A percentile compares a stretch with the other conserved stretches of the same genome.
Evolutionary conservation across 148 eudicot species (phyloP).

Genomic region (Dianthus caryophyllus): DNA sequence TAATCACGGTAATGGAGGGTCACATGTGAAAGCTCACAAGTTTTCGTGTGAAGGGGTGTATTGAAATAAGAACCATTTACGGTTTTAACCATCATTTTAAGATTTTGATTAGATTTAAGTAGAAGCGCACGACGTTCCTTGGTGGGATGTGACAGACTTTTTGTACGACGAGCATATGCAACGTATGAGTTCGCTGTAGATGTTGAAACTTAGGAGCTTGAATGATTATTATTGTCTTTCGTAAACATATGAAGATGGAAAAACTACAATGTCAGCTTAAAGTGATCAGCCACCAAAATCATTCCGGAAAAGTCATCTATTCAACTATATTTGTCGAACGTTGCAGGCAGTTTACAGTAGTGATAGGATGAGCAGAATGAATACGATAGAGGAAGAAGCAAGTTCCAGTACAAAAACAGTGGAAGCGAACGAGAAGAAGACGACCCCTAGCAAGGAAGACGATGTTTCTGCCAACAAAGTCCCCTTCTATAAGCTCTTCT

Average conservation of each 20-base stretch:
- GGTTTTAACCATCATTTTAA: too few relatives aligned
- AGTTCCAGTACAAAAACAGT: slow-evolving; percentile 12
- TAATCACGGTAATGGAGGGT: too few relatives aligned
- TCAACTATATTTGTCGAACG: not conserved
- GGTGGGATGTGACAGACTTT: not conserved
- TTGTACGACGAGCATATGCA: not conserved
- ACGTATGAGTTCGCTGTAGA: not conserved
- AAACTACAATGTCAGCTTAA: not conserved
- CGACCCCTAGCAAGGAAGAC: slow-evolving; percentile 9
- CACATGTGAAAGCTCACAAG: too few relatives aligned
- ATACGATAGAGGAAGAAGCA: slow-evolving; percentile 14
- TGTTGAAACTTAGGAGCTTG: not conserved
- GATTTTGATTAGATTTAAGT: too few relatives aligned
- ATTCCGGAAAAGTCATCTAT: not conserved
- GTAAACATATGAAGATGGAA: not conserved
- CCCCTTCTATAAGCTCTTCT: slow-evolving; percentile 59
- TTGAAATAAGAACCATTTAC: too few relatives aligned
- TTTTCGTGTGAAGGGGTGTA: too few relatives aligned
- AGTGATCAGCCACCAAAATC: not conserved
- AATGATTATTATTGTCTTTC: not conserved
- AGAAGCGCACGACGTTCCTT: not conserved
- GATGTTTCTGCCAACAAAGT: slow-evolving; percentile 28
- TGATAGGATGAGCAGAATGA: slow-evolving; percentile 10
- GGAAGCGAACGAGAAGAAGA: not conserved
- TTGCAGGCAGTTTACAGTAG: slow-evolving; percentile 5